phyloP scores from a whole-genome alignment of 2,329 filamentous ascomycete species.

The Thielaviopsis punctulata region DNA sequence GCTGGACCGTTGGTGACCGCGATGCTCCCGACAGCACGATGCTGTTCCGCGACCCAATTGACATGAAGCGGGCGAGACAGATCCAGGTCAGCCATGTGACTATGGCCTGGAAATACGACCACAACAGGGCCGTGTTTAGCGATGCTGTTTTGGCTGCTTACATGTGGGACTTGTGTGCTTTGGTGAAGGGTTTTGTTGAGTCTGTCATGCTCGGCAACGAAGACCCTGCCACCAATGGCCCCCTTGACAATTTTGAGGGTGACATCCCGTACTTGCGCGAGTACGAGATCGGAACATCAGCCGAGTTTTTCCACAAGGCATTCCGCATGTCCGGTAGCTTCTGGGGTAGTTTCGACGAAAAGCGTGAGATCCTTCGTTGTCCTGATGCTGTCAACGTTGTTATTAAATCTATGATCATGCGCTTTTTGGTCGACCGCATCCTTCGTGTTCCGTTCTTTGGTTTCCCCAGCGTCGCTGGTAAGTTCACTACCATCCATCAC shows the following conservation, averaged over 20 bases:
- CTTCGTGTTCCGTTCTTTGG: constrained; percentile 5
- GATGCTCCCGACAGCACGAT: constrained; percentile 1
- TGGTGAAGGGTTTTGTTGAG: background rate
- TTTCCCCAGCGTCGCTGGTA: background rate
- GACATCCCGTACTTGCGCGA: background rate
- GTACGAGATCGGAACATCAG: constrained; percentile 1
- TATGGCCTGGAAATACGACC: background rate
- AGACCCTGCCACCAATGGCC: background rate
- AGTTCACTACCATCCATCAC: background rate
- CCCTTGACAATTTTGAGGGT: background rate
- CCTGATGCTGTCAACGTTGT: background rate
- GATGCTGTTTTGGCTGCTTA: background rate
- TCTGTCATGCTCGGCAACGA: constrained; percentile 1
- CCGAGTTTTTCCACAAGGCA: constrained; percentile 7
- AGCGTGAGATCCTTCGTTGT: constrained; percentile 1
- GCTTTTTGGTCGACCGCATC: constrained; percentile 4
- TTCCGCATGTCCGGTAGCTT: constrained; percentile 5
- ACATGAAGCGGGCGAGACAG: background rate
- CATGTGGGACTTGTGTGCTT: constrained; percentile 5
- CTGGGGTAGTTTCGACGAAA: constrained; percentile 2
- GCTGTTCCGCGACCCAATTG: constrained; percentile 4
- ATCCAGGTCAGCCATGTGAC: background rate
- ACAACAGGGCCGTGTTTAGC: background rate
- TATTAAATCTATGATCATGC: constrained; percentile 9
- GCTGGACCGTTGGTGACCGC: constrained; percentile 1